Base-by-base conservation (phyloP, 345 rosid genomes). In the Hirschfeldia incana region DNA sequence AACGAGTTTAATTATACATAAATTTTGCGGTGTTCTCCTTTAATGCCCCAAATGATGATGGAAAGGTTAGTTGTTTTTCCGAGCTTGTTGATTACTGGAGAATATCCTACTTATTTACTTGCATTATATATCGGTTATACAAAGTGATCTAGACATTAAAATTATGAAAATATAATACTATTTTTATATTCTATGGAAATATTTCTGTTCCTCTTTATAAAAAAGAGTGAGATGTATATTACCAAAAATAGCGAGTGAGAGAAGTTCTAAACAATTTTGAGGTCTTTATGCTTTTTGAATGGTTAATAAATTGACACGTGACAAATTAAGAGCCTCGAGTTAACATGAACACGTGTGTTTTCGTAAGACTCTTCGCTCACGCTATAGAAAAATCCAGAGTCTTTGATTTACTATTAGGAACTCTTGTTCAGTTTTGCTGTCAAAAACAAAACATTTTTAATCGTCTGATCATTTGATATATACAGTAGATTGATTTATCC, bases 381-480 rank as follows among this genome's bases (percentile, higher is more conserved):
- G 63, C 30, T 3, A 58, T 8, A 17, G 61, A 57, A 57, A 57
- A 57, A 29, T 57, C 60, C 60, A 32, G 74, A 76, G 61, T 68
- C 60, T 21, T 67, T 27, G 69, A 4, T 36, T 17, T 2, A 36
- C 27, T 16, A 15, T 53, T 17, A 16, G 15, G 2, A 33, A 33
- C 68, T 55, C 57, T 55, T 67, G 17, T 32, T 32, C 26, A 11
- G 33, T 64, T 74, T 21, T 3, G 8, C n/a, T 37, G 36, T 58
- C 34, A 6, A 76, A 6, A 76, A 44, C 6, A 1, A 13, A 6
- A 61, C 80, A 76, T 61, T 69, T 69, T 72, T 8, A 32, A 29
- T 37, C 39, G 21, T 63, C 33, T 27, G 16, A 51, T 69, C 13
- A 6, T 70, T 63, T 64, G 46, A 63, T 63, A 65, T 63, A 7